Conservation (phyloP, 1,284 basidiomycete genomes). For the Ganoderma resinaceum region DNA sequence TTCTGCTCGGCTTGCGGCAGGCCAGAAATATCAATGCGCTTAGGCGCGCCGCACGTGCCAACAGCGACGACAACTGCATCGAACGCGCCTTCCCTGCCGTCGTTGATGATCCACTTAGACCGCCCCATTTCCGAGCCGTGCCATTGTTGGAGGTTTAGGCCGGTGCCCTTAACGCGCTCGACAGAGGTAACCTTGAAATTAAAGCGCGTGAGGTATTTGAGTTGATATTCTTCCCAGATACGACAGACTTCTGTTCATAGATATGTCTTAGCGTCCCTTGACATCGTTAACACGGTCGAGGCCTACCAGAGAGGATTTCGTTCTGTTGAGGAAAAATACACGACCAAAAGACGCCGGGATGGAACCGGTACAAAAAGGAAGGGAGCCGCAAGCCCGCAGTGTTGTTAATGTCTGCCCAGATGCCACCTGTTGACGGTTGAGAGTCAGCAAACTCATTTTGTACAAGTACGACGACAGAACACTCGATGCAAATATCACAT, state of each 20-base stretch:
- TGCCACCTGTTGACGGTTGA: slow-evolving; percentile 48
- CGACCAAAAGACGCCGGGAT: slow-evolving; percentile 54
- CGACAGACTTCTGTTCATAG: slow-evolving; percentile 49
- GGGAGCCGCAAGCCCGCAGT: slow-evolving; percentile 69
- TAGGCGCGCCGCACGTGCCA: slow-evolving; percentile 24
- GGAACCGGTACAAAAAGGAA: slow-evolving; percentile 62
- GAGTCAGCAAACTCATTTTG: slow-evolving; percentile 7
- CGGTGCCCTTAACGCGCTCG: slow-evolving; percentile 34
- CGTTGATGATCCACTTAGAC: slow-evolving; percentile 59
- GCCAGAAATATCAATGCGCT: slow-evolving; percentile 55
- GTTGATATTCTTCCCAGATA: slow-evolving; percentile 64
- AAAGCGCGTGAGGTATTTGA: slow-evolving; percentile 58
- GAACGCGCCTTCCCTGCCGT: slow-evolving; percentile 16
- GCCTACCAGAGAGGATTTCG: slow-evolving; percentile 58
- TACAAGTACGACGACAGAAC: slow-evolving; percentile 2
- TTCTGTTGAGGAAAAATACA: slow-evolving; percentile 56
- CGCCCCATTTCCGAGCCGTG: slow-evolving; percentile 36
- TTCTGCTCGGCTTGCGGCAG: slow-evolving; percentile 41
- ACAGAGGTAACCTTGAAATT: slow-evolving; percentile 50
- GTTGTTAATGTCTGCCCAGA: slow-evolving; percentile 68
- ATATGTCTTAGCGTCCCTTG: not conserved
- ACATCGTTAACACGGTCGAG: too few relatives aligned
- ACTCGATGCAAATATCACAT: slow-evolving; percentile 25
- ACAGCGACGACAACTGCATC: slow-evolving; percentile 17
- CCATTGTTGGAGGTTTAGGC: slow-evolving; percentile 25